A percentile compares a stretch with the other conserved stretches of the same genome.
These are phyloP conservation scores for Kwoniella shandongensis DNA, from an alignment of 768 basidiomycete genomes.

Conservation along the genomic window DNA sequence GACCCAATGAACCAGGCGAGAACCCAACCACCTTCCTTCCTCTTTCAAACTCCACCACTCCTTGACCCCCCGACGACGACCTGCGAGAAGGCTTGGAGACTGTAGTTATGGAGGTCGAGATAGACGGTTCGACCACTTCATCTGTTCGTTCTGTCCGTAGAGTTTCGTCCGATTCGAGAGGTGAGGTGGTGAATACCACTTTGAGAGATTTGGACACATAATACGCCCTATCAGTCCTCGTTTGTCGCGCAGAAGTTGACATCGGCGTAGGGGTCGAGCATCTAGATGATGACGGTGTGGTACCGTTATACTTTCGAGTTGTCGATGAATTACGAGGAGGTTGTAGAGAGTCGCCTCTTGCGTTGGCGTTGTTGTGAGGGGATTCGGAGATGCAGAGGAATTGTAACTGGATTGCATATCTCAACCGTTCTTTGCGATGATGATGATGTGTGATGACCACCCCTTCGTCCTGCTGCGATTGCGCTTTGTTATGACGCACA, in stretches of 20 bases:
- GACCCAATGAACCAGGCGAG: conserved; percentile 25
- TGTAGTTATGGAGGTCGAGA: background rate
- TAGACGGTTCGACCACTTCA: conserved; percentile 31
- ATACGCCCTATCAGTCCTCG: conserved; percentile 17
- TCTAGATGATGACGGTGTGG: background rate
- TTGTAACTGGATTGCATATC: conserved; percentile 49
- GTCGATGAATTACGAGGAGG: conserved; percentile 24
- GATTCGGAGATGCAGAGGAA: conserved; percentile 39
- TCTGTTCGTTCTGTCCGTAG: conserved; percentile 34
- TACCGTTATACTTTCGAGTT: conserved; percentile 6
- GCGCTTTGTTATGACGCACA: background rate
- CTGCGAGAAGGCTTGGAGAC: background rate
- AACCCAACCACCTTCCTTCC: conserved; percentile 16
- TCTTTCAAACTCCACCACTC: background rate
- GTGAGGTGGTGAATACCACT: conserved; percentile 45
- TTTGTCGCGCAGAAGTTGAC: background rate
- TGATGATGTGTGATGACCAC: background rate
- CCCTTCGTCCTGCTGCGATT: background rate
- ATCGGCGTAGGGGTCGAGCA: background rate
- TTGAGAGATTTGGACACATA: conserved; percentile 45
- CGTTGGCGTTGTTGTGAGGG: too few relatives aligned
- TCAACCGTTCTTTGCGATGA: conserved; percentile 25
- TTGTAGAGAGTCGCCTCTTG: too few relatives aligned
- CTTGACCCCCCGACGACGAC: too few relatives aligned
- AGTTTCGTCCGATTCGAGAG: conserved; percentile 24